phyloP scores from a whole-genome alignment of 2,329 filamentous ascomycete genomes.

The Xylaria sp. region DNA sequence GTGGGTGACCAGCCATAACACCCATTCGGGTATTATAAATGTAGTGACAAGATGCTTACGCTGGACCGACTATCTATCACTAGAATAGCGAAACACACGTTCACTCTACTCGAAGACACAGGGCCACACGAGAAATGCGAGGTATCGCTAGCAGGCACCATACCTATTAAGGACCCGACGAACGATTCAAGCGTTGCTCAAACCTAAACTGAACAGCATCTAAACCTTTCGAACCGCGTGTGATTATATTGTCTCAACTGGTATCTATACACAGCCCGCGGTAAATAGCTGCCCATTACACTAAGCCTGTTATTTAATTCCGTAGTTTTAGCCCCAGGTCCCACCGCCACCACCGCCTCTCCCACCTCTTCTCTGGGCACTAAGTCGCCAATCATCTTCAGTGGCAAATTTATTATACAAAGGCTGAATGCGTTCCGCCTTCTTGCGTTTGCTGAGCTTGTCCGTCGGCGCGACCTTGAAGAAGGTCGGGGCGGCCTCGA shows the following conservation, averaged over 20 bases:
- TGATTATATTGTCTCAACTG: not conserved
- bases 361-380: conserved; percentile 83
- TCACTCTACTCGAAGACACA: not conserved
- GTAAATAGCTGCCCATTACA: not conserved
- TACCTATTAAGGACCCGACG: not conserved
- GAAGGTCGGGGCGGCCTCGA: conserved; percentile 97
- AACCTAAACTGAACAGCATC: not conserved
- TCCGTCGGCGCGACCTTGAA: conserved; percentile 96
- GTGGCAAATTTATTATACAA: conserved; percentile 90
- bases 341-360: conserved; percentile 84
- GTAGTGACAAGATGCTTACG: too few relatives aligned
- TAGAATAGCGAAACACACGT: not conserved
- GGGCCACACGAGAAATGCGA: not conserved
- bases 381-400: conserved; percentile 94
- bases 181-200: not conserved
- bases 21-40: too few relatives aligned
- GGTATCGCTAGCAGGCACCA: not conserved
- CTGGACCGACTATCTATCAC: not conserved
- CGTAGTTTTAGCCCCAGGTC: conserved; percentile 77
- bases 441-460: conserved; percentile 85
- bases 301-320: not conserved
- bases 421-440: conserved; percentile 92
- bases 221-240: not conserved
- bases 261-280: not conserved
- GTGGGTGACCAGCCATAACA: too few relatives aligned